Evolutionary conservation across 2,329 filamentous ascomycete species (phyloP), one percentile per base, ranked within the genome.

Genomic region (Colletotrichum karsti): DNA sequence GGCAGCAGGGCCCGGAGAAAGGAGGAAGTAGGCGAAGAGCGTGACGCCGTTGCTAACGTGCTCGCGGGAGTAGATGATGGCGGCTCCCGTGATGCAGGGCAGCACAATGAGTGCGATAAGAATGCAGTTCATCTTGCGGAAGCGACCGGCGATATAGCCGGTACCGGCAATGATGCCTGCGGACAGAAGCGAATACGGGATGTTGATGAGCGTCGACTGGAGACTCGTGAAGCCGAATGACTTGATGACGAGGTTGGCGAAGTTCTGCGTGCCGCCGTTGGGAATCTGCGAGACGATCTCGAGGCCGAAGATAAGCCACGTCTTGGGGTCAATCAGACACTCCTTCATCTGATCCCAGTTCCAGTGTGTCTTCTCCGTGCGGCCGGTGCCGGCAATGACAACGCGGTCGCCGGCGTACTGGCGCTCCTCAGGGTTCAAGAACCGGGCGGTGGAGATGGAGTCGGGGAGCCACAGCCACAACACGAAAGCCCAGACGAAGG

Each of bases 221-320:
- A 89, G 77, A 39, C 82, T 81, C 0, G 84, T 84, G 74, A 88
- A 89, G 8, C 85, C 84, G 56, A 89, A 88, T 5, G 85, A 87
- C 50, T 78, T 81, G 73, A 89, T 81, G 59, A 89, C 84, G 37
- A 89, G 81, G 72, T 88, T 89, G 42, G 85, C 84, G 54, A 90
- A 90, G 71, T 84, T 87, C 71, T 87, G 85, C 1, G 87, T 88
- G 24, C 89, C 88, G 33, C 88, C 88, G 69, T 90, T 91, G 42
- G 89, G 88, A 24, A 91, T 89, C 75, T 88, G 85, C 2, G 82
- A 85, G 3, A 86, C 75, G 5, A 90, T 69, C 22, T 84, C 81
- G 22, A 91, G 82, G 2, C 78, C 79, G 64, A 88, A 82, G 50
- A 91, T 82, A 53, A 90, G 77, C 87, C 87, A 91, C 0, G 87